Conservation (phyloP, 2,329 filamentous ascomycete species). For the Balansia obtecta region DNA sequence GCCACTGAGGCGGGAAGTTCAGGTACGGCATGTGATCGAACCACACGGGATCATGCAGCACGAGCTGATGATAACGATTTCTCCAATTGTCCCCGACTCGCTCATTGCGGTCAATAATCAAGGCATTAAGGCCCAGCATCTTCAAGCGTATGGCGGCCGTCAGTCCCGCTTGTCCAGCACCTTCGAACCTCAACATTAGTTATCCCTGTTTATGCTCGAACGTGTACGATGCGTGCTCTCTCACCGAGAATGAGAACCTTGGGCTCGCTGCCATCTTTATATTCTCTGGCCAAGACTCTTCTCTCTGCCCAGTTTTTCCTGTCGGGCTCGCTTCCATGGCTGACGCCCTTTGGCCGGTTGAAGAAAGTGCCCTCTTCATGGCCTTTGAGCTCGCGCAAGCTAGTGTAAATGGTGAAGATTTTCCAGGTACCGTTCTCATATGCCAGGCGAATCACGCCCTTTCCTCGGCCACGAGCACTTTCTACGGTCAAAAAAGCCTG, state of each 20-base stretch:
- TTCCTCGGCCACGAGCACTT: constrained; percentile 40
- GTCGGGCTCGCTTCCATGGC: constrained; percentile 37
- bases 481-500: constrained; percentile 43
- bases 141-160: constrained; percentile 45
- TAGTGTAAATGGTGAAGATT: constrained; percentile 51
- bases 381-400: constrained; percentile 39
- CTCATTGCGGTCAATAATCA: constrained; percentile 47
- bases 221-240: constrained; percentile 8
- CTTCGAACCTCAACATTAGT: constrained; percentile 17
- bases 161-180: constrained; percentile 48
- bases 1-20: constrained; percentile 52
- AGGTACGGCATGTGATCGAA: constrained; percentile 52
- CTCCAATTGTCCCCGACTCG: constrained; percentile 54
- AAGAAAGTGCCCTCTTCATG: constrained; percentile 35
- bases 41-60: constrained; percentile 56
- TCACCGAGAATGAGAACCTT: constrained; percentile 49
- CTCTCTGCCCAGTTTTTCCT: constrained; percentile 49
- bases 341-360: constrained; percentile 40
- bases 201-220: neutral
- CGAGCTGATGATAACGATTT: constrained; percentile 48
- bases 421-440: constrained; percentile 38
- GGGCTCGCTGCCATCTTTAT: constrained; percentile 35
- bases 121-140: constrained; percentile 39
- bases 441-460: constrained; percentile 42
- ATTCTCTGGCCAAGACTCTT: constrained; percentile 34